Evolutionary conservation across 371 early-diverging fungal species (phyloP), one percentile per base, ranked within the genome.

Genomic region (Rhizopus arrhizus): DNA sequence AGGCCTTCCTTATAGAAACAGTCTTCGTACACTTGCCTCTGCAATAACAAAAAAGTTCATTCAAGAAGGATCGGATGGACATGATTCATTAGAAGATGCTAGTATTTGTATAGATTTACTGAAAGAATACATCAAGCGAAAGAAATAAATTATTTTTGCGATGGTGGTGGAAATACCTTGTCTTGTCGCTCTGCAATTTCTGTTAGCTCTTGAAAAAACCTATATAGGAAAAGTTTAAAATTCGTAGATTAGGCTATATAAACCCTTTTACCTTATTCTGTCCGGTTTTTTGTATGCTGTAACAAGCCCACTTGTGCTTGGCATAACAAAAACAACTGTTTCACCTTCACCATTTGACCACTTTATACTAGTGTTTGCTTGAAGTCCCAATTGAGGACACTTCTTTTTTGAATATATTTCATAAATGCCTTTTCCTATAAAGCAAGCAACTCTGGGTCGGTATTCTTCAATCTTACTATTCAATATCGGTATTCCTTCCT

Each of bases 351-450:
- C 48, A 43, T 64, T 41, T 5, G 38, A 46, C 77, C 78, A 74
- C 10, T 62, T 56, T 15, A 81, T 61, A 9, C 52, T 46, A 3
- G 54, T 8, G 4, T 38, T 33, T 0, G 33, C 13, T 52, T 78
- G 78, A 22, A 81, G 43, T 0, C 86, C 86, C 59, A 79, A 54
- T 5, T 40, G 29, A 3, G 43, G 57, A 31, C 73, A 70, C 53
- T 76, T 78, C 45, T 69, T 53, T 5, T 66, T 76, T 1, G 78
- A 56, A 64, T 83, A 89, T 36, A 85, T 82, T 32, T 86, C 85
- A 75, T 84, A 89, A 28, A 86, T 86, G 6, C 87, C 87, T 53
- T 85, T 88, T 28, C 92, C 89, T 10, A 92, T 81, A 72, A 91
- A 92, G 58, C 90, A 91, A 5, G 85, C 84, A 38, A 90, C 73